phyloP scores from a whole-genome alignment of 2,329 filamentous ascomycete genomes.

The Emergomyces pasteurianus region DNA sequence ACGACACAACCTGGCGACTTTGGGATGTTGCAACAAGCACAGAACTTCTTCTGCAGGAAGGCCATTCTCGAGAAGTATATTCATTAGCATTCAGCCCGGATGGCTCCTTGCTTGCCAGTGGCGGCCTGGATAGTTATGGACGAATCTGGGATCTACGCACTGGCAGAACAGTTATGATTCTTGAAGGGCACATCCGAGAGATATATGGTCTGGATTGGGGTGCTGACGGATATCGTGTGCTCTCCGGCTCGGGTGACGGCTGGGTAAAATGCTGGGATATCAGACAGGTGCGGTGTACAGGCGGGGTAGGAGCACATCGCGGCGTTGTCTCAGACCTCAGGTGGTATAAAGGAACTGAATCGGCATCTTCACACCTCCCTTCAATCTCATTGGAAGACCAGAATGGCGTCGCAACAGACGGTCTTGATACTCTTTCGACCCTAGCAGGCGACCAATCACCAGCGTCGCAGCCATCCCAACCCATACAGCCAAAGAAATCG shows the following conservation, averaged over 20 bases:
- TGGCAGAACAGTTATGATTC: slow-evolving; percentile 86
- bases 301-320: slow-evolving; percentile 79
- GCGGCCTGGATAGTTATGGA: slow-evolving; percentile 88
- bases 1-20: slow-evolving; percentile 91
- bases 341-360: slow-evolving; percentile 85
- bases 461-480: slow-evolving; percentile 1
- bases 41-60: slow-evolving; percentile 81
- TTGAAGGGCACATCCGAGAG: slow-evolving; percentile 85
- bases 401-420: slow-evolving; percentile 25
- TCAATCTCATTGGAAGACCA: slow-evolving; percentile 54
- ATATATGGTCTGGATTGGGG: slow-evolving; percentile 93
- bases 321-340: slow-evolving; percentile 85
- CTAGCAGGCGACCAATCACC: slow-evolving; percentile 12
- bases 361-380: slow-evolving; percentile 50
- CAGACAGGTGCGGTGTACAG: slow-evolving; percentile 70
- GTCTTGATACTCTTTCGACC: slow-evolving; percentile 3
- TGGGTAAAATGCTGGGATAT: slow-evolving; percentile 99
- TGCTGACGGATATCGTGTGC: slow-evolving; percentile 75
- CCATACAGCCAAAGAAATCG: slow-evolving; percentile 62
- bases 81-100: slow-evolving; percentile 81
- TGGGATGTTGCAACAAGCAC: slow-evolving; percentile 85
- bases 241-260: slow-evolving; percentile 86
- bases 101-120: slow-evolving; percentile 79
- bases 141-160: slow-evolving; percentile 91
- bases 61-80: slow-evolving; percentile 88